Evolutionary conservation across 371 early-diverging fungal genomes (phyloP).

Genomic region (Dinochytrium kinnereticum): DNA sequence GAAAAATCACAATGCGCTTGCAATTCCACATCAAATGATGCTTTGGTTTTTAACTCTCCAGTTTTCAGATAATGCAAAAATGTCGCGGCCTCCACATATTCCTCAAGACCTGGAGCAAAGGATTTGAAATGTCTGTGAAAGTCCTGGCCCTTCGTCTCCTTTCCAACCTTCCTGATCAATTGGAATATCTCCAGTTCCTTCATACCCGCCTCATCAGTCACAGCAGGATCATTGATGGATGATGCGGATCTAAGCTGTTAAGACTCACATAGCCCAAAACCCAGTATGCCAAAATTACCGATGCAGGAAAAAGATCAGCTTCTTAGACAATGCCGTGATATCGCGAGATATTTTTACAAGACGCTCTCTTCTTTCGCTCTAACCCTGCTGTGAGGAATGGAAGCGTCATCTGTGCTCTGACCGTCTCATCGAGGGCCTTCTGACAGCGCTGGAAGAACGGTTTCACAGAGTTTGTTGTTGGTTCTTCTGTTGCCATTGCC

Average conservation of each 20-base stretch:
- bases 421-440: not conserved
- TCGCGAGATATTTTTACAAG: conserved; percentile 71
- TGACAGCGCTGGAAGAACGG: not conserved
- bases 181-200: not conserved
- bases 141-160: conserved; percentile 59
- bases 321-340: conserved; percentile 67
- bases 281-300: conserved; percentile 48
- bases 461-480: not conserved
- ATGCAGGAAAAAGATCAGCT: conserved; percentile 69
- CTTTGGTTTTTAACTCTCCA: conserved; percentile 53
- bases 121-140: conserved; percentile 45
- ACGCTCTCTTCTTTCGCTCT: conserved; percentile 64
- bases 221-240: not conserved
- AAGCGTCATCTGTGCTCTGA: not conserved
- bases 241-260: not conserved
- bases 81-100: conserved; percentile 68
- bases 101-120: conserved; percentile 38
- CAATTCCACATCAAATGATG: conserved; percentile 56
- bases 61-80: conserved; percentile 61
- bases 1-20: conserved; percentile 35
- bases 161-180: not conserved
- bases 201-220: not conserved
- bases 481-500: too few relatives aligned
- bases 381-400: not conserved
- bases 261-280: too few relatives aligned